These are phyloP conservation scores for Talaromyces wortmannii DNA, from an alignment of 495 filamentous ascomycete species.

Conservation along the genomic window DNA sequence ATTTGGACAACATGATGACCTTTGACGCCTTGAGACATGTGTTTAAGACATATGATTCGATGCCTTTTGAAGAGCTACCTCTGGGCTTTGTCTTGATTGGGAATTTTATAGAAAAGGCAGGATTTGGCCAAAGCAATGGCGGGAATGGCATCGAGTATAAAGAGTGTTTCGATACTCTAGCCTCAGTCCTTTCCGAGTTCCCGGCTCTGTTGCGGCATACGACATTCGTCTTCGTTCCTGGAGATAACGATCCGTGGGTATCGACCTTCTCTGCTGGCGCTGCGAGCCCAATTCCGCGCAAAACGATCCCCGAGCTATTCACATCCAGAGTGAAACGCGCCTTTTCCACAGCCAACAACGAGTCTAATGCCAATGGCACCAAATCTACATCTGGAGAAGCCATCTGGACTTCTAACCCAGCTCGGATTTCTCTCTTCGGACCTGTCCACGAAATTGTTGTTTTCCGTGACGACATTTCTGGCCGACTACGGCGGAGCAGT, in stretches of 20 bases:
- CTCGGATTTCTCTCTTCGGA: slow-evolving; percentile 74
- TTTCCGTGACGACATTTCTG: slow-evolving; percentile 77
- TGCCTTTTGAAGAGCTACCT: slow-evolving; percentile 48
- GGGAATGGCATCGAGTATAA: slow-evolving; percentile 84
- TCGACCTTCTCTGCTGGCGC: slow-evolving; percentile 83
- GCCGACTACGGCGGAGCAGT: slow-evolving; percentile 65
- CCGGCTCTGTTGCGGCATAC: slow-evolving; percentile 70
- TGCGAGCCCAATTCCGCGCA: slow-evolving; percentile 64
- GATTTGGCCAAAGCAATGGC: slow-evolving; percentile 61
- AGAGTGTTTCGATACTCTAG: slow-evolving; percentile 84
- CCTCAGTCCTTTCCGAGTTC: slow-evolving; percentile 76
- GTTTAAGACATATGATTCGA: slow-evolving; percentile 55
- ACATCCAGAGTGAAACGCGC: slow-evolving; percentile 74
- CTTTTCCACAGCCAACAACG: slow-evolving; percentile 68
- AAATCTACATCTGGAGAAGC: slow-evolving; percentile 57
- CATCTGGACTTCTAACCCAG: slow-evolving; percentile 83
- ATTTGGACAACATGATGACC: slow-evolving; percentile 73
- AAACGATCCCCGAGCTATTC: slow-evolving; percentile 75
- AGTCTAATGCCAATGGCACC: slow-evolving; percentile 36
- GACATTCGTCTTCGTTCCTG: slow-evolving; percentile 87
- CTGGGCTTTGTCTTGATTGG: slow-evolving; percentile 75
- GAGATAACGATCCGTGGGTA: slow-evolving; percentile 92
- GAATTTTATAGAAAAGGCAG: slow-evolving; percentile 71
- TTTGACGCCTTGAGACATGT: slow-evolving; percentile 73
- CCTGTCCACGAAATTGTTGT: slow-evolving; percentile 78